Evolutionary conservation across 306 rosid genomes (phyloP).

Genomic region (Vigna nakashimae): DNA sequence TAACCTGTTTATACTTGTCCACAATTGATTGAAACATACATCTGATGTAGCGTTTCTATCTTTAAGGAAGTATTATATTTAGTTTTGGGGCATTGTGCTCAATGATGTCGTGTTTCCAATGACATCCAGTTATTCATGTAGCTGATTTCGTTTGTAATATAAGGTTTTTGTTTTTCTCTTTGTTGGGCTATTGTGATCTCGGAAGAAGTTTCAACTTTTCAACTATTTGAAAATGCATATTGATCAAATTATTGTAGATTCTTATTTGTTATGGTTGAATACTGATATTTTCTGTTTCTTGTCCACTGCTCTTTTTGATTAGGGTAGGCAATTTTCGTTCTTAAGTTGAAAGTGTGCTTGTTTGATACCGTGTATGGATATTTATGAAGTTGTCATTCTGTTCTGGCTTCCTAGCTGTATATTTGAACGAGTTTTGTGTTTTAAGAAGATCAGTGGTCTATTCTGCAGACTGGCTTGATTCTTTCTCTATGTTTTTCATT

Average conservation of each 20-base stretch:
- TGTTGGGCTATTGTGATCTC: conserved; percentile 10
- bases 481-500: conserved; percentile 10
- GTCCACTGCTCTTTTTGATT: not conserved
- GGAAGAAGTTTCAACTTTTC: not conserved
- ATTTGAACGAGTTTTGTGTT: conserved; percentile 14
- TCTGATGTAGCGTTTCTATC: conserved; percentile 7
- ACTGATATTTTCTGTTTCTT: not conserved
- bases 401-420: not conserved
- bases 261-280: not conserved
- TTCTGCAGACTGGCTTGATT: not conserved
- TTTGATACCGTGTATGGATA: not conserved
- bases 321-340: conserved; percentile 10
- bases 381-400: conserved; percentile 8
- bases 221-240: conserved; percentile 14
- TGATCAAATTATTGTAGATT: not conserved
- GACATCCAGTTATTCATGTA: not conserved
- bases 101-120: not conserved
- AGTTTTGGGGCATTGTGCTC: not conserved
- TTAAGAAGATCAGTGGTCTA: conserved; percentile 5
- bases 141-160: not conserved
- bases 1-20: not conserved
- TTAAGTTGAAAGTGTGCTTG: conserved; percentile 1
- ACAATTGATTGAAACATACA: not conserved
- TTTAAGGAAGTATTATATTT: not conserved
- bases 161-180: not conserved